Evolutionary conservation across 306 rosid species (phyloP).

Genomic region (Citrullus colocynthis): DNA sequence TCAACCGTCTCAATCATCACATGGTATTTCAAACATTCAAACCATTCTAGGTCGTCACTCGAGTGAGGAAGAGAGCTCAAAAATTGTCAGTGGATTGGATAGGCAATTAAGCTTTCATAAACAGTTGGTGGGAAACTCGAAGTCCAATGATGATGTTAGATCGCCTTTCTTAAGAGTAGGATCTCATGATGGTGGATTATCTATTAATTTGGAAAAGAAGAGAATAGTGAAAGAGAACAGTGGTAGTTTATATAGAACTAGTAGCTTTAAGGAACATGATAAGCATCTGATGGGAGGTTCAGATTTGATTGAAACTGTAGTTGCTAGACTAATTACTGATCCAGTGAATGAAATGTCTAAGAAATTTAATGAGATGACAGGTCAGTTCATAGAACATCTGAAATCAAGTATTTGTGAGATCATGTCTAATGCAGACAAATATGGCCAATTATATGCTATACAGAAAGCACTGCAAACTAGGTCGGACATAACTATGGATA

Average conservation of each 20-base stretch:
- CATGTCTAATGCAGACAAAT: constrained; percentile 60
- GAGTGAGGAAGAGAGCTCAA: constrained; percentile 66
- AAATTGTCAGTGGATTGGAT: constrained; percentile 50
- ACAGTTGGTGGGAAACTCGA: constrained; percentile 68
- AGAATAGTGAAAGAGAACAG: constrained; percentile 47
- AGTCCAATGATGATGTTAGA: constrained; percentile 64
- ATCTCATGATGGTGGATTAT: constrained; percentile 81
- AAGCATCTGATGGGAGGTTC: constrained; percentile 36
- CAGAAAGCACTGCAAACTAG: constrained; percentile 64
- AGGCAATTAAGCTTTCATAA: constrained; percentile 79
- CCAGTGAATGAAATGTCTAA: constrained; percentile 60
- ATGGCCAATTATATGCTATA: constrained; percentile 35
- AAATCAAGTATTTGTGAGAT: constrained; percentile 60
- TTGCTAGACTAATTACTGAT: constrained; percentile 60
- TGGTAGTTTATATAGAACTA: constrained; percentile 58
- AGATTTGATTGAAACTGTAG: constrained; percentile 57
- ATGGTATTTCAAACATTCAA: constrained; percentile 54
- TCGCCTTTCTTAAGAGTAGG: constrained; percentile 81
- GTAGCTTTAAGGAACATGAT: constrained; percentile 64
- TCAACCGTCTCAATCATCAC: constrained; percentile 53
- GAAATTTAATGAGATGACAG: constrained; percentile 67
- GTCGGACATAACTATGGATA: constrained; percentile 65
- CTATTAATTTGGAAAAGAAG: constrained; percentile 63
- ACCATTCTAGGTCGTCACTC: constrained; percentile 48
- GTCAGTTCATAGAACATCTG: constrained; percentile 32